Conservation (phyloP, 306 rosid species). For the Urtica urens region DNA sequence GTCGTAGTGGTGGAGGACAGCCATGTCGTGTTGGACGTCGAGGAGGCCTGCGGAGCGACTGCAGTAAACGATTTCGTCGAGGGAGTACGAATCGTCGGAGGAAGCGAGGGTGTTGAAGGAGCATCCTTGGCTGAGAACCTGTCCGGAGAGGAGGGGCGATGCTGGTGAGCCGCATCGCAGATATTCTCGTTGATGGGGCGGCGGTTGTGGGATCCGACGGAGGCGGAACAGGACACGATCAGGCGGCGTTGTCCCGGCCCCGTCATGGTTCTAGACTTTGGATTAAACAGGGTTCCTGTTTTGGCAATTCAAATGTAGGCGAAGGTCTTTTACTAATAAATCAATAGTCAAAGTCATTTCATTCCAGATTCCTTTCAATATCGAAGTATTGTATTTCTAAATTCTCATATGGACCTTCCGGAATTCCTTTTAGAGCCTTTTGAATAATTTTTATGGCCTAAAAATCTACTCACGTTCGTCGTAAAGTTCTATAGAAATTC, state of each 20-base stretch:
- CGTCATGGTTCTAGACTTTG: no score
- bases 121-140: conserved; percentile 60
- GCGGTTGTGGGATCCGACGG: conserved; percentile 27
- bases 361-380: no score
- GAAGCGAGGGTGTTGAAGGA: conserved; percentile 42
- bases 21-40: conserved; percentile 69
- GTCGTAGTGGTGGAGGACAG: conserved; percentile 33
- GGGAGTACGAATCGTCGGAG: conserved; percentile 59
- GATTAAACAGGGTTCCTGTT: no score
- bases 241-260: conserved; percentile 8
- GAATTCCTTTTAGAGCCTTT: no score
- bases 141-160: conserved; percentile 11
- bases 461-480: conserved; percentile 26
- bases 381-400: no score
- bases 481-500: conserved; percentile 19
- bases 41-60: conserved; percentile 70
- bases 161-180: conserved; percentile 61
- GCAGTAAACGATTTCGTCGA: conserved; percentile 76
- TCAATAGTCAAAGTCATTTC: no score
- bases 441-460: no score
- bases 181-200: conserved; percentile 43
- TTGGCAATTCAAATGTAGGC: no score
- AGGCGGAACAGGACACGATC: no score
- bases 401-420: no score
- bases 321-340: no score